Evolutionary conservation across 805 yeast species (phyloP).

Genomic region (Alloascoidea hylecoeti): DNA sequence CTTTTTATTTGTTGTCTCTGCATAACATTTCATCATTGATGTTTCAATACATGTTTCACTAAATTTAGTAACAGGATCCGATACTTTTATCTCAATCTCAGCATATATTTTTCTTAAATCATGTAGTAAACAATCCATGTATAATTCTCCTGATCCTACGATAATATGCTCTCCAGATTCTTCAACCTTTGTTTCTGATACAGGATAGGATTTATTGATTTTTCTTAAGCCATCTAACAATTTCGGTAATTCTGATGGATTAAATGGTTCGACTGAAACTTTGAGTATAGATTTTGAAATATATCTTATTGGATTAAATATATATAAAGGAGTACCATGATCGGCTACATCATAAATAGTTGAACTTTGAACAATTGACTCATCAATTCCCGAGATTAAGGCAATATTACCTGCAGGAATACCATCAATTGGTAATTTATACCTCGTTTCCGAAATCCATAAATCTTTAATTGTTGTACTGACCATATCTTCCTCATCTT

Average conservation of each 20-base stretch:
- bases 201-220: conserved; percentile 48
- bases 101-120: conserved; percentile 57
- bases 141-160: conserved; percentile 76
- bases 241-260: conserved; percentile 67
- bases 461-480: conserved; percentile 17
- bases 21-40: conserved; percentile 55
- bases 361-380: conserved; percentile 43
- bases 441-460: conserved; percentile 56
- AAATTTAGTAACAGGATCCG: conserved; percentile 73
- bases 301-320: conserved; percentile 28
- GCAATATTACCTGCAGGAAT: conserved; percentile 59
- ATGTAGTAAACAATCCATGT: conserved; percentile 69
- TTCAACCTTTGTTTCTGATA: conserved; percentile 58
- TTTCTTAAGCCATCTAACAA: conserved; percentile 57
- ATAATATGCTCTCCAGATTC: conserved; percentile 82
- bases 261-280: conserved; percentile 69
- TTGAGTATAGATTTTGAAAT: conserved; percentile 51
- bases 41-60: conserved; percentile 60
- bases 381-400: conserved; percentile 48
- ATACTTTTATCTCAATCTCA: conserved; percentile 59
- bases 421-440: conserved; percentile 35
- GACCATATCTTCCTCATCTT: conserved; percentile 39
- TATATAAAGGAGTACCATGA: conserved; percentile 14
- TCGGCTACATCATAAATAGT: conserved; percentile 26
- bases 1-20: conserved; percentile 37